A percentile compares a stretch with the other conserved stretches of the same genome.
These are phyloP conservation scores for Aspergillus diversus DNA, from an alignment of 495 filamentous ascomycete species.

Conservation along the genomic window DNA sequence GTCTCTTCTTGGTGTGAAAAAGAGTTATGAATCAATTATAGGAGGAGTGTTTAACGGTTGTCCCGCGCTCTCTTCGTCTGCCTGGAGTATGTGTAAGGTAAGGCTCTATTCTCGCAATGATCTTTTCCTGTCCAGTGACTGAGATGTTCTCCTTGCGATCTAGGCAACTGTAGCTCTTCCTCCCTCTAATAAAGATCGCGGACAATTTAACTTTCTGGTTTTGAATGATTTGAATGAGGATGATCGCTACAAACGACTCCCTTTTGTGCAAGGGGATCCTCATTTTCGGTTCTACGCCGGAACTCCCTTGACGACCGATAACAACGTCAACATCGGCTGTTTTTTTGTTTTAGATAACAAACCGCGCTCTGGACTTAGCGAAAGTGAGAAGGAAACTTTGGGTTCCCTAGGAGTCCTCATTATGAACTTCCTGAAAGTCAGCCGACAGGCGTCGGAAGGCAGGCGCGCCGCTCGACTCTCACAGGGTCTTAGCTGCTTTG, in stretches of 20 bases:
- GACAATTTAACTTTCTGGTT: slow-evolving; percentile 38
- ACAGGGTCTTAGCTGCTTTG: slow-evolving; percentile 64
- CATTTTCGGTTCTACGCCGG: slow-evolving; percentile 54
- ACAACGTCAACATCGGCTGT: slow-evolving; percentile 71
- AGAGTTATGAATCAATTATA: slow-evolving; percentile 38
- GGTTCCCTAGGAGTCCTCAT: slow-evolving; percentile 56
- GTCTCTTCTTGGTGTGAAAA: slow-evolving; percentile 31
- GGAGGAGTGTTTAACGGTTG: slow-evolving; percentile 52
- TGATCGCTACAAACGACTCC: slow-evolving; percentile 43
- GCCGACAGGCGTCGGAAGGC: slow-evolving; percentile 59
- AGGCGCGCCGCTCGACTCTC: slow-evolving; percentile 62
- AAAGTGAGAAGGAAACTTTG: slow-evolving; percentile 44
- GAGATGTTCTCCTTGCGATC: neutral
- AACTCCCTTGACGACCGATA: slow-evolving; percentile 63
- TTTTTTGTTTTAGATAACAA: slow-evolving; percentile 65
- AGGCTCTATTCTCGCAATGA: slow-evolving; percentile 14
- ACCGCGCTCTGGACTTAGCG: slow-evolving; percentile 39
- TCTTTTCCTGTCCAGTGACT: slow-evolving; percentile 12
- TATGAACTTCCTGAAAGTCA: slow-evolving; percentile 66
- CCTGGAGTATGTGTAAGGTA: slow-evolving; percentile 53
- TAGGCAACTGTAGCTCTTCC: slow-evolving; percentile 41
- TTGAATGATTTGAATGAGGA: slow-evolving; percentile 45
- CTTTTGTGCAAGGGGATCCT: slow-evolving; percentile 47
- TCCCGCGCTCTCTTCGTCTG: slow-evolving; percentile 39
- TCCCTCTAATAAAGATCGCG: slow-evolving; percentile 34